Evolutionary conservation across 768 basidiomycete species (phyloP), one percentile per base, ranked within the genome.

Genomic region (Symmetrospora coprosmae): DNA sequence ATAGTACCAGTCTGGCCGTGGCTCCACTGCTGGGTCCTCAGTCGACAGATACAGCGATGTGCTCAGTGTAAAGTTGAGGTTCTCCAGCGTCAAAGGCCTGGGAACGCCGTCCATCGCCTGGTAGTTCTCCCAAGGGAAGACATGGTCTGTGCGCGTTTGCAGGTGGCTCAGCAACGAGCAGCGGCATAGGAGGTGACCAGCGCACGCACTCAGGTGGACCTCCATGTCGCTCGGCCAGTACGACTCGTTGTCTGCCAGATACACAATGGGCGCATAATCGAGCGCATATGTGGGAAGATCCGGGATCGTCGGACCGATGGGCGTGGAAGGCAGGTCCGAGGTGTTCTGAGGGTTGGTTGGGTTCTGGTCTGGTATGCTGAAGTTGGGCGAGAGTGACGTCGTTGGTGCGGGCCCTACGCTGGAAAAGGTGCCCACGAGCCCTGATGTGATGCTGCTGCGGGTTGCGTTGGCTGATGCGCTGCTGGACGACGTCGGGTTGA

Each of bases 1-100:
- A 25, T 58, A 58, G n/a, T 34, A 38, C 55, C 55, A 58, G 3
- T 27, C 40, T n/a, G 55, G 55, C n/a, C 55, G 38, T 31, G 55
- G 55, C 9, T 46, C 21, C 23, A 28, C 25, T 28, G 55, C 43
- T 7, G 55, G 55, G 31, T 58, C 35, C 28, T 58, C 43, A 2
- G 46, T 43, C 17, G 55, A 58, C 4, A 58, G 55, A 27, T 58
- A 58, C 16, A 43, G 37, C 17, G 11, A 58, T 28, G 40, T 5
- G 30, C 43, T 58, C 41, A 31, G 27, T 25, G 43, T 43, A 30
- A 58, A 58, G 55, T 58, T 43, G 39, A 58, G 40, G 37, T 58
- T 46, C n/a, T 43, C 55, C 9, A 58, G 31, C 16, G 55, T 58
- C 2, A 58, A 30, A 19, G 55, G 55, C 5, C 27, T 58, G 4